Evolutionary conservation across 768 basidiomycete genomes (phyloP), one percentile per base, ranked within the genome.

Genomic region (Lactarius trivialis): DNA sequence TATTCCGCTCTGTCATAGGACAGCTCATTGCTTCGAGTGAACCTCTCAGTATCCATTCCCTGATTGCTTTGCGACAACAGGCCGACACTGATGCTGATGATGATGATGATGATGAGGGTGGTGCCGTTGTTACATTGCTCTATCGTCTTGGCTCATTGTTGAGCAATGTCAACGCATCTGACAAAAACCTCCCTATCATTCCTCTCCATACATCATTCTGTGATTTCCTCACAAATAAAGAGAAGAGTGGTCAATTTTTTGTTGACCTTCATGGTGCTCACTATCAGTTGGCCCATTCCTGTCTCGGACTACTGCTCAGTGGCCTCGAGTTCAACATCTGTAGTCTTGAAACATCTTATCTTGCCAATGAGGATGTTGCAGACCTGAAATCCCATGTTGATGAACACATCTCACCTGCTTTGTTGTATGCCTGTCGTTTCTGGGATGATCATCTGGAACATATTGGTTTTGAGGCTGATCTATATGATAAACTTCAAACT

Each of bases 361-460:
- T 32, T 17, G 11, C 28, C 28, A 56, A 56, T 17, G 9, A 15
- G n/a, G 33, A 55, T 5, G 12, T 55, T 4, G 2, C 14, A 12
- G 19, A 56, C 15, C 56, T 56, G 19, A 15, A 17, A 7, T 56
- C 26, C 3, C 41, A 41, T 6, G 12, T 55, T 4, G 17, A 11
- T 11, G 19, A 32, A 9, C 28, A 56, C 26, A 56, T 56, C 8
- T 11, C 36, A 8, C 9, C 24, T 45, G 15, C 41, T 4, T 39
- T 56, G 24, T 41, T n/a, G 36, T 41, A 56, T 39, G n/a, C 55
- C 36, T 56, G 55, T 26, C 36, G 33, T 26, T 45, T 56, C 55
- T 56, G 55, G 55, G 39, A 43, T 7, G 37, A 41, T 28, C 55
- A 56, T 28, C 21, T 56, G 8, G 11, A 24, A 56, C 14, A 37